Evolutionary conservation across 2,329 filamentous ascomycete species (phyloP), one percentile per base, ranked within the genome.

Genomic region (Trichophyton rubrum): DNA sequence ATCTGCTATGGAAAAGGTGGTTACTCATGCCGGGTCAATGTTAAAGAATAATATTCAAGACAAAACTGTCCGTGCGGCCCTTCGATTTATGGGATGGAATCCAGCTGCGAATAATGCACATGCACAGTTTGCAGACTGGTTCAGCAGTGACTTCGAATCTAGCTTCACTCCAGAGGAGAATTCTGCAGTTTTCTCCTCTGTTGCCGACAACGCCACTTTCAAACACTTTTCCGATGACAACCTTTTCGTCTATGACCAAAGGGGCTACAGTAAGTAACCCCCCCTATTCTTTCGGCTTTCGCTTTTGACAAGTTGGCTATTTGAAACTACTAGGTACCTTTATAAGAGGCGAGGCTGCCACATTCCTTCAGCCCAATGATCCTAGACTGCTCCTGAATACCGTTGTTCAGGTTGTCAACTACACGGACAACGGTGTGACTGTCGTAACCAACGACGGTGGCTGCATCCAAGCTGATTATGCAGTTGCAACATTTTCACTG

Each of bases 401-500:
- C 0, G 74, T 77, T 1, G 78, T 88, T 1, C 80, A 78, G 0
- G 73, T 78, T 1, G 76, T 88, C 35, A 70, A 74, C 3, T 84
- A 86, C 67, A 75, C 75, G 0, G 67, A 77, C 2, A 65, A 76
- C 0, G 78, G 79, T 2, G 82, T 87, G 1, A 81, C 73, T 0
- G 71, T 87, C 9, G 70, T 75, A 56, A 80, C 77, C 27, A 70
- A 76, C 1, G 78, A 84, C 60, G 82, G 81, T 1, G 77, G 71
- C 59, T 86, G 84, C 64, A 72, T 86, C 20, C 69, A 77, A 53
- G 84, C 84, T 0, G 79, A 80, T 5, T 84, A 85, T 64, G 85
- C 84, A 1, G 80, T 88, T 62, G 80, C 79, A 66, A 88, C 85
- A 0, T 87, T 89, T 69, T 85, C 83, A 0, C 71, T 88, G 0